A percentile compares a stretch with the other conserved stretches of the same genome.
Evolutionary conservation across 2,329 filamentous ascomycete species (phyloP).

Genomic region (Epichloe baconii): DNA sequence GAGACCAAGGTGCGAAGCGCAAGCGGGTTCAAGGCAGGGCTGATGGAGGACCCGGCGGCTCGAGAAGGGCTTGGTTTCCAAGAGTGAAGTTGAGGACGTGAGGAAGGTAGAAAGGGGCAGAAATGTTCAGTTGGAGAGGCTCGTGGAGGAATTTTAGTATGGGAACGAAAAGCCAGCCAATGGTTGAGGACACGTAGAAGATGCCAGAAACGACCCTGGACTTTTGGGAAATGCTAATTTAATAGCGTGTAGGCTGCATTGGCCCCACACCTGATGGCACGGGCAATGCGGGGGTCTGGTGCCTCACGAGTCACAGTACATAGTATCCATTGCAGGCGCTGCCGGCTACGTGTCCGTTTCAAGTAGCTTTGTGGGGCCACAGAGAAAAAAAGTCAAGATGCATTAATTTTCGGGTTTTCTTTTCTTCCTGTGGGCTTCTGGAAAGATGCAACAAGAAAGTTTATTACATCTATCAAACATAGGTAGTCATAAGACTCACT

Average conservation of each 20-base stretch:
- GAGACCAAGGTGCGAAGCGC: conserved; percentile 11
- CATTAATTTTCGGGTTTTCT: no score
- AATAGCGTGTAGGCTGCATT: background rate
- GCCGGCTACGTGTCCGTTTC: no score
- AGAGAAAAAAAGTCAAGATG: background rate
- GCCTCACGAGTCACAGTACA: no score
- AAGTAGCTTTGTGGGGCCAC: background rate
- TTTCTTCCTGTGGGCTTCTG: no score
- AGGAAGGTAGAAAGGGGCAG: conserved; percentile 7
- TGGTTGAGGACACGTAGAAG: conserved; percentile 12
- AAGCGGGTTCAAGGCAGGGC: conserved; percentile 9
- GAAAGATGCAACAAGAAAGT: no score
- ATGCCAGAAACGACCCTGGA: background rate
- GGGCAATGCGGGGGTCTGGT: no score
- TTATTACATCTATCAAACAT: no score
- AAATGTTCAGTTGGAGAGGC: conserved; percentile 10
- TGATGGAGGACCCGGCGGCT: conserved; percentile 14
- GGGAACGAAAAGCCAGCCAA: conserved; percentile 1
- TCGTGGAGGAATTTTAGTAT: conserved; percentile 4
- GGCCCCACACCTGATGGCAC: background rate
- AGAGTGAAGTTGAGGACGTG: conserved; percentile 16
- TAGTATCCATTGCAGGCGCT: no score
- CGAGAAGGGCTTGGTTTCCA: conserved; percentile 13
- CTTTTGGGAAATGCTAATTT: background rate
- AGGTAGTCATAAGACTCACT: no score